phyloP scores from a whole-genome alignment of 768 basidiomycete species.

The Macrolepiota albuminosa region DNA sequence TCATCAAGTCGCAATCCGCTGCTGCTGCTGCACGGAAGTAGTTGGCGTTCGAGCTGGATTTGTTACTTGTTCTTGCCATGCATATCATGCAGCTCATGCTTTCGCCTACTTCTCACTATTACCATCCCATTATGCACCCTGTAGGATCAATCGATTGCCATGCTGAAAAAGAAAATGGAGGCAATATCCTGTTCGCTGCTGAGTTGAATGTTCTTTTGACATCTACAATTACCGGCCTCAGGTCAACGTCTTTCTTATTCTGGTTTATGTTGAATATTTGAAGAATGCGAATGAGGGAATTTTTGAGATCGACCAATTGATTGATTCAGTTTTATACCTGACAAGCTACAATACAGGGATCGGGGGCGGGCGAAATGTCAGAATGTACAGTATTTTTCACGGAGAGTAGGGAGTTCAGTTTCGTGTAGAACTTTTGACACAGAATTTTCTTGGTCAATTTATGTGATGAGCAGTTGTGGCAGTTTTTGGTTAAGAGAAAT shows the following conservation, averaged over 20 bases:
- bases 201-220: not conserved
- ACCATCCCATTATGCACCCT: constrained; percentile 22
- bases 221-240: not conserved
- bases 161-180: constrained; percentile 1
- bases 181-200: not conserved
- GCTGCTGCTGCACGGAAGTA: constrained; percentile 37
- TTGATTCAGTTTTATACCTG: too few species aligned
- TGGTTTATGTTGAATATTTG: not conserved
- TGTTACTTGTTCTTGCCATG: constrained; percentile 10
- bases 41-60: constrained; percentile 10
- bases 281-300: too few species aligned
- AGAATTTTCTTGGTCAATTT: too few species aligned
- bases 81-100: constrained; percentile 13
- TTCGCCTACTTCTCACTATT: constrained; percentile 9
- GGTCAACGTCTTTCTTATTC: not conserved
- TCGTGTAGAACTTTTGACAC: too few species aligned
- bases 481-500: too few species aligned
- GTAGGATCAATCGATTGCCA: constrained; percentile 15
- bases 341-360: too few species aligned
- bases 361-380: too few species aligned
- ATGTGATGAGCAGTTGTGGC: too few species aligned
- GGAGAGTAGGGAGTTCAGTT: too few species aligned
- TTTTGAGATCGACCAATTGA: not conserved
- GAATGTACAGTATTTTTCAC: too few species aligned
- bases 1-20: constrained; percentile 80